Evolutionary conservation across 2,329 filamentous ascomycete species (phyloP), one percentile per base, ranked within the genome.

Genomic region (Fusarium dimerum): DNA sequence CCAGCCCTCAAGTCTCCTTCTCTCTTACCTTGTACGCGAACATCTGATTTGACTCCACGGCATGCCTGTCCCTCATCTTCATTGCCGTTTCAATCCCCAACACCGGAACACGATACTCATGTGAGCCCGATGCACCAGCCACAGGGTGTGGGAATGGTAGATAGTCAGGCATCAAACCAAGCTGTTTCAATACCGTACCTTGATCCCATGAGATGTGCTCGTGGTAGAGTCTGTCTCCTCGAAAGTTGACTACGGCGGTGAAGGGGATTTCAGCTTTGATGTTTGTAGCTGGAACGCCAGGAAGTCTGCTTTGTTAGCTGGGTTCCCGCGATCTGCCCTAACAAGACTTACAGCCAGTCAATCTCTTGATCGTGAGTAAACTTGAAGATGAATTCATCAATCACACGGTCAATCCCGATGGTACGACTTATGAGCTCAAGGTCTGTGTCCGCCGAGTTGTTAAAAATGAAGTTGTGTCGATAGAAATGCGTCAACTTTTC

Each of bases 201-300:
- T 88, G 85, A 50, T 89, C 86, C 86, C 86, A 89, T 10, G 79
- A 76, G 12, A 89, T 84, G 55, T 88, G 85, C 62, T 89, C 86
- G 50, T 87, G 83, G 52, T 82, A 85, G 1, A 89, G 67, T 2
- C 82, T 76, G 48, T 87, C 84, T 1, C 85, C 86, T 0, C 85
- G 76, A 45, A 89, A 75, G 32, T 83, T 83, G 0, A 88, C 84
- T 2, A 89, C 76, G 2, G 79, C 79, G 0, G 83, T 85, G 44
- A 88, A 78, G 0, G 85, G 81, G 11, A 89, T 75, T 39, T 81
- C 75, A 11, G 86, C 75, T 5, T 74, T 71, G 45, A 73, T 74
- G 34, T 75, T 71, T 0, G 84, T 85, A 0, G 82, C 78, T 2
- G 80, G 81, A 2, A 85, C 71, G 0, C 82, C 82, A 0, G 82